Evolutionary conservation across 306 rosid species (phyloP).

Genomic region (Castanospermum australe): DNA sequence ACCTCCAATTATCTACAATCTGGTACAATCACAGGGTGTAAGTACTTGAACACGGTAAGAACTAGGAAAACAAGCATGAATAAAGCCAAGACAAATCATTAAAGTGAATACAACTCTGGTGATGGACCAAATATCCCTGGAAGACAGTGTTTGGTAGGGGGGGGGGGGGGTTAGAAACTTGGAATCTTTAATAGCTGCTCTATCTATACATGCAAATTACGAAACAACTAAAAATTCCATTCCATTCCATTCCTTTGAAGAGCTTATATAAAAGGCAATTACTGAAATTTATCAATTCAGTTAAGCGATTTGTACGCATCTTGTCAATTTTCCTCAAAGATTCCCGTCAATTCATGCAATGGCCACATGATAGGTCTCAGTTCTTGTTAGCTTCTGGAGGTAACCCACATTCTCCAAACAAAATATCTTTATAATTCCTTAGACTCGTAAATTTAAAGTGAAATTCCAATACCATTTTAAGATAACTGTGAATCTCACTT

Average conservation of each 20-base stretch:
- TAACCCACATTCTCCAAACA: conserved; percentile 10
- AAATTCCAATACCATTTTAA: conserved; percentile 8
- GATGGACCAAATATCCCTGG: too few species aligned
- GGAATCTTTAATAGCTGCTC: too few species aligned
- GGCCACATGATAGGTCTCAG: conserved; percentile 9
- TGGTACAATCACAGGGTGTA: neutral
- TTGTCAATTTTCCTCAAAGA: conserved; percentile 1
- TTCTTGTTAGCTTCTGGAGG: conserved; percentile 22
- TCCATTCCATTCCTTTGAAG: neutral
- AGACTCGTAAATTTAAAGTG: neutral
- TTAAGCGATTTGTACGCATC: conserved; percentile 9
- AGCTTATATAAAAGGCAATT: conserved; percentile 13
- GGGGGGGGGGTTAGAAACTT: too few species aligned
- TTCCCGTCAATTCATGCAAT: neutral
- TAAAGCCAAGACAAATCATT: neutral
- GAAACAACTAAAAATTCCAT: conserved; percentile 11
- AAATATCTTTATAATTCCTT: conserved; percentile 16
- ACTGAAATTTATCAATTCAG: conserved; percentile 16
- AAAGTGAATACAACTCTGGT: too few species aligned
- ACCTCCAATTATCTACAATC: neutral
- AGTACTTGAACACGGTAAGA: neutral
- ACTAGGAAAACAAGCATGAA: neutral
- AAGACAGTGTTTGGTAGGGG: too few species aligned
- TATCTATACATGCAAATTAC: neutral
- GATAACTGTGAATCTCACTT: neutral